Percentiles rank a stretch among this genome's conserved stretches.
Evolutionary conservation across 306 rosid genomes (phyloP).

Genomic region (Quercus mongolica): DNA sequence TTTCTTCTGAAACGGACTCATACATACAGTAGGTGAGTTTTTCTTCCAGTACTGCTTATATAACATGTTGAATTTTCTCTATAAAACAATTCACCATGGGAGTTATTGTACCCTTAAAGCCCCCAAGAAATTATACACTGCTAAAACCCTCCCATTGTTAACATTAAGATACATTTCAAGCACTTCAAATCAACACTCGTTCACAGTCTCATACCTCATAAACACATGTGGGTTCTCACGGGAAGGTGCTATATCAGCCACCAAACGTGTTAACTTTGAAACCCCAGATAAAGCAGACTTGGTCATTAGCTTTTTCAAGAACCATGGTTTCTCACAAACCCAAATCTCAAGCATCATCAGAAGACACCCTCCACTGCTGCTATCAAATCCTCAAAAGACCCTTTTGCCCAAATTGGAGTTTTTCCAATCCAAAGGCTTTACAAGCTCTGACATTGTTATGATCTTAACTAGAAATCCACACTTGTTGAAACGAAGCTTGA

Average conservation of each 20-base stretch:
- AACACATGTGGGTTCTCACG: constrained; percentile 24
- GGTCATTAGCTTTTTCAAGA: background rate
- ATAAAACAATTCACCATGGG: too few relatives aligned
- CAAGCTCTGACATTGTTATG: background rate
- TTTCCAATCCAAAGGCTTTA: constrained; percentile 10
- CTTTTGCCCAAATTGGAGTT: constrained; percentile 17
- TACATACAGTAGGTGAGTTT: too few relatives aligned
- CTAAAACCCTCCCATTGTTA: too few relatives aligned
- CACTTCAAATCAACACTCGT: too few relatives aligned
- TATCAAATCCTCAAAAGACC: background rate
- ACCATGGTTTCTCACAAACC: background rate
- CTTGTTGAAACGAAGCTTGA: background rate
- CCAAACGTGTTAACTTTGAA: constrained; percentile 8
- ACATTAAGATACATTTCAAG: too few relatives aligned
- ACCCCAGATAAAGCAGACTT: background rate
- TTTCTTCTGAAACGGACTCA: too few relatives aligned
- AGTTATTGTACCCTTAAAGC: too few relatives aligned
- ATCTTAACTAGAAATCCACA: background rate
- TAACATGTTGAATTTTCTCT: too few relatives aligned
- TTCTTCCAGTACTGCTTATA: too few relatives aligned
- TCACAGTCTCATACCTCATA: too few relatives aligned
- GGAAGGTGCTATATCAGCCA: constrained; percentile 24
- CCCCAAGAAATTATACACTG: too few relatives aligned
- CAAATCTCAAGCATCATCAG: background rate
- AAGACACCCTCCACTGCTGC: background rate